Conservation (phyloP, 2,329 filamentous ascomycete species). For the Oidium heveae region DNA sequence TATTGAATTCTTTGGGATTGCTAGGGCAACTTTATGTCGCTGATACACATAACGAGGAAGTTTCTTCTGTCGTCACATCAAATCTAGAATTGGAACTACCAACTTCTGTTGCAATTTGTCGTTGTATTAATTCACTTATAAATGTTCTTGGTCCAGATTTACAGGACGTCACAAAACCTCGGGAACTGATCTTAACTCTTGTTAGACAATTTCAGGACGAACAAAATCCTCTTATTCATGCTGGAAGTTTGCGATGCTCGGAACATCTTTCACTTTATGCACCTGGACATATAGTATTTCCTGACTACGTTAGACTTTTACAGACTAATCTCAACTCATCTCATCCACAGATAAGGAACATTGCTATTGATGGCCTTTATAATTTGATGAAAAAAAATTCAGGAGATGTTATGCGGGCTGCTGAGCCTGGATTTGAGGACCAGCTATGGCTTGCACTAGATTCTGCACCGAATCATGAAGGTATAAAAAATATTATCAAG, state of each 20-base stretch:
- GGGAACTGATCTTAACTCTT: conserved; percentile 72
- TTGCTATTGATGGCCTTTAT: conserved; percentile 68
- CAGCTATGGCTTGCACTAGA: conserved; percentile 82
- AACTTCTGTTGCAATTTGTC: conserved; percentile 58
- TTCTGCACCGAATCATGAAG: conserved; percentile 44
- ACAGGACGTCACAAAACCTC: conserved; percentile 75
- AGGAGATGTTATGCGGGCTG: conserved; percentile 52
- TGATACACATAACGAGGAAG: conserved; percentile 75
- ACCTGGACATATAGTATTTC: conserved; percentile 63
- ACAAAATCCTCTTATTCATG: conserved; percentile 41
- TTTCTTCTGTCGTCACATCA: conserved; percentile 54
- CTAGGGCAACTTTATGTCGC: conserved; percentile 77
- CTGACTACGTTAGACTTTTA: conserved; percentile 56
- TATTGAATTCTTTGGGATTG: conserved; percentile 78
- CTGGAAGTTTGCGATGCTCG: conserved; percentile 56
- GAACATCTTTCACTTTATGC: conserved; percentile 88
- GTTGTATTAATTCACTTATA: conserved; percentile 83
- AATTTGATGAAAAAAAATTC: conserved; percentile 89
- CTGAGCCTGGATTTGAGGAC: conserved; percentile 60
- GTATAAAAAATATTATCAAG: conserved; percentile 63
- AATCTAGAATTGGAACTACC: conserved; percentile 73
- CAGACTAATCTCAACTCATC: conserved; percentile 53
- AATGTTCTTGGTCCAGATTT: conserved; percentile 90
- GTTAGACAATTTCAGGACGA: conserved; percentile 64
- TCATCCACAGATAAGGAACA: conserved; percentile 44